Conservation (phyloP, 768 basidiomycete genomes). For the Ephemerocybe angulata region DNA sequence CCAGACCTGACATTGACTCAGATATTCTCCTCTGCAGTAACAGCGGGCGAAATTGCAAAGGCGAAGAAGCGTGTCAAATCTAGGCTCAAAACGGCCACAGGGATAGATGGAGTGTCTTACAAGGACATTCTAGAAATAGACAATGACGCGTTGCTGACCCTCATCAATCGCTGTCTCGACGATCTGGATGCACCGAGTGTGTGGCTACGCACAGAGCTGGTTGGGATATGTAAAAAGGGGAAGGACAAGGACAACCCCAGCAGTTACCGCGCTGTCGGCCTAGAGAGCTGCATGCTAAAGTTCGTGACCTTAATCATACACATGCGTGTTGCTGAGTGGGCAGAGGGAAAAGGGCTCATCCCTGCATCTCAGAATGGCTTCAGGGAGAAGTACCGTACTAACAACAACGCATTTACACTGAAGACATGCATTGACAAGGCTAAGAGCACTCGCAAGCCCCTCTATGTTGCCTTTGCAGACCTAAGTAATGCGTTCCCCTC, state of each 20-base stretch:
- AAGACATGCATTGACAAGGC: conserved; percentile 20
- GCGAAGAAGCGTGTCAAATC: not conserved
- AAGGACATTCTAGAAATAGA: conserved; percentile 7
- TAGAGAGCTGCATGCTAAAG: conserved; percentile 29
- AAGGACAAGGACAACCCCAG: conserved; percentile 15
- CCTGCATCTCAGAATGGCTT: conserved; percentile 19
- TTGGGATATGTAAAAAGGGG: conserved; percentile 20
- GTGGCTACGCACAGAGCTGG: conserved; percentile 16
- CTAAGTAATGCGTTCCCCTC: conserved; percentile 35
- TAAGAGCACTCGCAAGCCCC: conserved; percentile 11
- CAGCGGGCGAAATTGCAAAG: not conserved
- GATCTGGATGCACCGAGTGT: conserved; percentile 8
- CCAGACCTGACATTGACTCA: not conserved
- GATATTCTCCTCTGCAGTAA: not conserved
- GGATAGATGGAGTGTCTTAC: conserved; percentile 4
- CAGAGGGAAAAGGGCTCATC: not conserved
- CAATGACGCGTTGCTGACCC: conserved; percentile 8
- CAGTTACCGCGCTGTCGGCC: conserved; percentile 25
- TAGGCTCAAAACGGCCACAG: not conserved
- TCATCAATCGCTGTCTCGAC: conserved; percentile 15
- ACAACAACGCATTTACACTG: conserved; percentile 11
- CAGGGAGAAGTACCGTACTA: conserved; percentile 11
- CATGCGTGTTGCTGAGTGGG: not conserved
- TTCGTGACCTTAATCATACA: conserved; percentile 24
- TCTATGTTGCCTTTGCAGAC: conserved; percentile 22